Evolutionary conservation across 2,329 filamentous ascomycete genomes (phyloP).

Genomic region (Aspergillus sp.): DNA sequence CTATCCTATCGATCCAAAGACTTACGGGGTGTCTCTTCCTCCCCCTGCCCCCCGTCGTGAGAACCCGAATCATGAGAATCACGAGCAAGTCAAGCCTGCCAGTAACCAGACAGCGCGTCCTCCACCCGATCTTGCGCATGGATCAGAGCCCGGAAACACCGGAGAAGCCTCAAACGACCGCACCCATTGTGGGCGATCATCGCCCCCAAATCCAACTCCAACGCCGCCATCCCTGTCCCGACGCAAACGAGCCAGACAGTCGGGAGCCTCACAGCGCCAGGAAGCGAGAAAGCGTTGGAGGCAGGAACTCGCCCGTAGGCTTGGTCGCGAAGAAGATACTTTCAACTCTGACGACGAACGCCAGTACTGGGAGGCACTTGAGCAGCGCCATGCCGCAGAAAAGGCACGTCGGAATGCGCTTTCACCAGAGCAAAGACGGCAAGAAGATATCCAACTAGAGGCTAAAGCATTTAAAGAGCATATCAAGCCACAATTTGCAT

Average conservation of each 20-base stretch:
- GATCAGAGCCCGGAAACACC: neutral
- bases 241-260: neutral
- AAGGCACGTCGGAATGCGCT: conserved; percentile 1
- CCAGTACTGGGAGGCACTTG: neutral
- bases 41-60: neutral
- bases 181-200: neutral
- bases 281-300: neutral
- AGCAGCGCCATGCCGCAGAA: conserved; percentile 1
- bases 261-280: neutral
- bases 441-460: conserved; percentile 5
- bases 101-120: neutral
- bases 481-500: conserved; percentile 3
- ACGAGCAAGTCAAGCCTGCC: neutral
- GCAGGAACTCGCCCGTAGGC: neutral
- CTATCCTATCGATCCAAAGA: conserved; percentile 1
- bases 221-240: neutral
- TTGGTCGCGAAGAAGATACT: neutral
- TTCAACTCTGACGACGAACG: neutral
- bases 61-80: neutral
- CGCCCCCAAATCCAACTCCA: neutral
- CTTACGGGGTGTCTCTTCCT: neutral
- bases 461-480: conserved; percentile 1
- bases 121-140: neutral
- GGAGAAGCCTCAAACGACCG: neutral
- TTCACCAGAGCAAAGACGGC: conserved; percentile 9